Base-by-base conservation (phyloP, 345 rosid species). In the Hibiscus syriacus region DNA sequence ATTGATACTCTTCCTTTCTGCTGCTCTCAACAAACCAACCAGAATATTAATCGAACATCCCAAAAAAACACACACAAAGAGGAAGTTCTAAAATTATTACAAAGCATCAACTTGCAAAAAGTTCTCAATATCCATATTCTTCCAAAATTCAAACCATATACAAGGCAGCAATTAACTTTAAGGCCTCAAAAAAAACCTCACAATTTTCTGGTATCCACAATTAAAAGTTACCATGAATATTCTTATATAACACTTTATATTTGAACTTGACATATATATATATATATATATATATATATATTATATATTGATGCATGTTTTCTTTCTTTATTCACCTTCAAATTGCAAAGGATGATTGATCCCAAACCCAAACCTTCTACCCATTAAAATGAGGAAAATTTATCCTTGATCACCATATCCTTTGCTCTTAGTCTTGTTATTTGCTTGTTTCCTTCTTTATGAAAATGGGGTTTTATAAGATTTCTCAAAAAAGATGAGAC, bases 1-100 rank as follows among this genome's bases (percentile, higher is more conserved):
- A 82, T 88, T 90, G 59, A 90, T 88, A 57, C 29, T 72, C 78
- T 88, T 93, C 78, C 84, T 88, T 75, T 93, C 98, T 55, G 87
- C 98, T 93, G 84, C 65, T 72, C 52, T 50, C 69, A 72, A 69
- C 68, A 63, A 17, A 49, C 53, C 72, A 80, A 55, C 34, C 23
- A 48, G 58, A 71, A 41, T 57, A 29, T 66, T 14, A 70, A 11
- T 62, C 23, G 64, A 62, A 39, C 22, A 79, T 19, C 55, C 64
- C 58, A 43, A 32, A 73, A 62, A 8, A 32, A 12, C 4, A 45
- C 71, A 52, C 6, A 49, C 54, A 17, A 49, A n/a, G 54, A 49
- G 9, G 62, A 32, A 26, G 69, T 53, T 39, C 17, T 41, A 29
- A 53, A 17, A 50, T 25, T 66, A 14, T 43, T 14, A 48, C 25